phyloP scores from a whole-genome alignment of 2,329 filamentous ascomycete species.

The Aspergillus pseudotamarii region DNA sequence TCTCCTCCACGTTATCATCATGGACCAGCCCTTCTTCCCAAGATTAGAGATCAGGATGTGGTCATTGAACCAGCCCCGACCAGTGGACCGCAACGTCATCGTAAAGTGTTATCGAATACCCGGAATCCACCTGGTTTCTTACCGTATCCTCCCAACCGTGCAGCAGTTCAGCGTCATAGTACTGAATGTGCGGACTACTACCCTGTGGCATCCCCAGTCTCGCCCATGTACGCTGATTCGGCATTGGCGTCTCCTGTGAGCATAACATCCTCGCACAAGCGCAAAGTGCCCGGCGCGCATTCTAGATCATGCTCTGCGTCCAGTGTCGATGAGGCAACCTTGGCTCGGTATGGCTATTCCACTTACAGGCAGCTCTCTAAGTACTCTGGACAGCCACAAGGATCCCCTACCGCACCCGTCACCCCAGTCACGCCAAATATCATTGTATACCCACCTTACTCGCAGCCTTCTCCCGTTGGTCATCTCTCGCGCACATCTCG shows the following conservation, averaged over 20 bases:
- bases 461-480: slow-evolving; percentile 35
- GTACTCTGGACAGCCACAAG: slow-evolving; percentile 52
- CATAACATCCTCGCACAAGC: slow-evolving; percentile 50
- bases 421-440: slow-evolving; percentile 42
- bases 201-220: slow-evolving; percentile 50
- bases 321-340: slow-evolving; percentile 66
- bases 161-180: slow-evolving; percentile 48
- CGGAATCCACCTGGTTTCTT: slow-evolving; percentile 54
- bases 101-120: slow-evolving; percentile 56
- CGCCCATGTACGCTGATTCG: slow-evolving; percentile 39
- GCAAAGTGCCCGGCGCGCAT: slow-evolving; percentile 44
- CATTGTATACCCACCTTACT: slow-evolving; percentile 41
- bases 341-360: slow-evolving; percentile 78
- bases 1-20: slow-evolving; percentile 74
- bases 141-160: slow-evolving; percentile 52
- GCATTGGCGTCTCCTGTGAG: slow-evolving; percentile 67
- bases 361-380: slow-evolving; percentile 76
- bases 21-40: slow-evolving; percentile 74
- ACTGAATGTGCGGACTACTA: slow-evolving; percentile 50
- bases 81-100: slow-evolving; percentile 58
- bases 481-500: slow-evolving; percentile 48
- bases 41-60: slow-evolving; percentile 84
- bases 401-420: slow-evolving; percentile 42
- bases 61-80: slow-evolving; percentile 63
- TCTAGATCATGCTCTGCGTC: slow-evolving; percentile 67